Conservation (phyloP, 306 rosid species). For the Purshia tridentata region DNA sequence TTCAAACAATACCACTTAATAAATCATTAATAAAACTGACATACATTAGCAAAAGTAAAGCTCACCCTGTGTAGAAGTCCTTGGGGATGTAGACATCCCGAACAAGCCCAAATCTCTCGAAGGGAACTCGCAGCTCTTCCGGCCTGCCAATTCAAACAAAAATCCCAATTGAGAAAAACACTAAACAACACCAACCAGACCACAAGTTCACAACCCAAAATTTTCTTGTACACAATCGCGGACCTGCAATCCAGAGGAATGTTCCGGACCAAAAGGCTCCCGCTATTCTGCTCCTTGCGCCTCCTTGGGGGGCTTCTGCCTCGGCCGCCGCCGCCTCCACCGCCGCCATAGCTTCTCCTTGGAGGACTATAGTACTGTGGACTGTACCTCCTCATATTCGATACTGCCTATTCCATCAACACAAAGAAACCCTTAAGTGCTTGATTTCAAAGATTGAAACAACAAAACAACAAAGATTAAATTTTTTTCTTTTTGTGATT, state of each 20-base stretch:
- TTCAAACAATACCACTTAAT: background rate
- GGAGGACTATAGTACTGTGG: constrained; percentile 96
- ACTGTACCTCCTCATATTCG: constrained; percentile 77
- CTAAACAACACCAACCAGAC: background rate
- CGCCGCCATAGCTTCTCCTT: constrained; percentile 82
- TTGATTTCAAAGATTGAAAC: background rate
- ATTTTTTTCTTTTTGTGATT: background rate
- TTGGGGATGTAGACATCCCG: constrained; percentile 94
- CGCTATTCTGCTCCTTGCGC: constrained; percentile 65
- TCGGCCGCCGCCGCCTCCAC: constrained; percentile 59
- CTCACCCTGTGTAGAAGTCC: constrained; percentile 96
- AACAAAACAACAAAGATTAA: background rate
- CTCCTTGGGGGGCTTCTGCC: constrained; percentile 58
- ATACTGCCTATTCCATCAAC: background rate
- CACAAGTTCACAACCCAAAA: background rate
- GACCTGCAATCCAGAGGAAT: constrained; percentile 89
- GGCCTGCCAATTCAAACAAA: constrained; percentile 41
- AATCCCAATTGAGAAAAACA: background rate
- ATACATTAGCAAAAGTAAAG: background rate
- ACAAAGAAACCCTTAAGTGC: background rate
- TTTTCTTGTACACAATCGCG: background rate
- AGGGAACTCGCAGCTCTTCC: constrained; percentile 80
- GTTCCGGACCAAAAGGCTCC: constrained; percentile 94
- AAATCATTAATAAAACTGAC: background rate
- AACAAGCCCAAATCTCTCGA: constrained; percentile 91